phyloP scores from a whole-genome alignment of 2,329 filamentous ascomycete genomes.

The Sphaerulina musiva region DNA sequence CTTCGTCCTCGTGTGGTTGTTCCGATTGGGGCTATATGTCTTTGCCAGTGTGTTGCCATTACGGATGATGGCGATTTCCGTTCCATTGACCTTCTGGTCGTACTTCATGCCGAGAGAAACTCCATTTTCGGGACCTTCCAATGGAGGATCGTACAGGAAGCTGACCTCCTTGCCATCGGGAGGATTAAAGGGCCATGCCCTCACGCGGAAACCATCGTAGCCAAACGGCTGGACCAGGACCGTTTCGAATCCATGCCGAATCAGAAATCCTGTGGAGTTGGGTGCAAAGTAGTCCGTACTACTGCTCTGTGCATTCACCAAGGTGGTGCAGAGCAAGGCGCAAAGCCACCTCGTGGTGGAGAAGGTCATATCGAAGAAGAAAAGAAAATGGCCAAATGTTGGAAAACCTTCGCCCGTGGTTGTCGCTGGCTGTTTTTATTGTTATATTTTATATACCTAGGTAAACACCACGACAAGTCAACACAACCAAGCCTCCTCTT shows the following conservation, averaged over 20 bases:
- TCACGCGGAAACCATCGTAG: slow-evolving; percentile 37
- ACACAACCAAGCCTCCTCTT: neutral
- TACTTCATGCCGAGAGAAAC: slow-evolving; percentile 32
- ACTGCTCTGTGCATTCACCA: neutral
- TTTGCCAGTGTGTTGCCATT: slow-evolving; percentile 37
- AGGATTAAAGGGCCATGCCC: slow-evolving; percentile 37
- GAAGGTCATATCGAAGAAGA: neutral
- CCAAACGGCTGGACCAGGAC: slow-evolving; percentile 38
- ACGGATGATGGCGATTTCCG: slow-evolving; percentile 27
- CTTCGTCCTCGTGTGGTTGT: slow-evolving; percentile 32
- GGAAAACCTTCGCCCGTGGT: neutral
- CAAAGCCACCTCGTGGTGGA: neutral
- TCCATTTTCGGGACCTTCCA: slow-evolving; percentile 35
- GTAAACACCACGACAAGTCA: neutral
- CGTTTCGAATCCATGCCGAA: slow-evolving; percentile 38
- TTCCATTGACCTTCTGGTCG: slow-evolving; percentile 33
- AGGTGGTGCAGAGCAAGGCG: neutral
- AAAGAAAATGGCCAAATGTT: neutral
- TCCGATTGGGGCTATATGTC: slow-evolving; percentile 29
- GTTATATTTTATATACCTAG: neutral
- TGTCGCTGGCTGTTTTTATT: neutral
- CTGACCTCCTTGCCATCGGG: slow-evolving; percentile 35
- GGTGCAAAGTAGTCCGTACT: slow-evolving; percentile 16
- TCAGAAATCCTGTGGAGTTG: slow-evolving; percentile 30
- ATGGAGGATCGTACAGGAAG: slow-evolving; percentile 37